phyloP scores from a whole-genome alignment of 768 basidiomycete species.

The Daedaleopsis sinensis region DNA sequence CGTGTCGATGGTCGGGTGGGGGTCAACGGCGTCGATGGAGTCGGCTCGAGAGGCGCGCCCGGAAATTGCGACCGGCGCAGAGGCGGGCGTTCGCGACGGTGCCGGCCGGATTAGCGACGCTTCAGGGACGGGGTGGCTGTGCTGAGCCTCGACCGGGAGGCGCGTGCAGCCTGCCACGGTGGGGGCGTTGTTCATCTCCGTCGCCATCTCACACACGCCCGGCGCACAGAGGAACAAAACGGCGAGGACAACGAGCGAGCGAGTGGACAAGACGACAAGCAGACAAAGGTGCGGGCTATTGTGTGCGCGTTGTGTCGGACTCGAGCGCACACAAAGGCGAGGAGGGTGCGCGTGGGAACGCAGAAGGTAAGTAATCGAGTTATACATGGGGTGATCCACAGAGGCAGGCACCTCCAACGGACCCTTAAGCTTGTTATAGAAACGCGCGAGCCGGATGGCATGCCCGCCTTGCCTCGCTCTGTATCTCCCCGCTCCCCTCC shows the following conservation, averaged over 20 bases:
- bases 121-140: background rate
- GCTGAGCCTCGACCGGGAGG: background rate
- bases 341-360: background rate
- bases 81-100: background rate
- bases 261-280: background rate
- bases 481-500: constrained; percentile 4
- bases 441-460: background rate
- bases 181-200: background rate
- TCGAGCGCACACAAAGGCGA: background rate
- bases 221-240: too few species aligned
- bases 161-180: background rate
- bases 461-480: constrained; percentile 5
- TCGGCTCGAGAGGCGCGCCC: background rate
- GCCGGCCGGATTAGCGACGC: background rate
- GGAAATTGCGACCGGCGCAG: background rate
- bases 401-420: background rate
- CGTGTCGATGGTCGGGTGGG: too few species aligned
- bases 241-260: background rate
- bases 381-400: background rate
- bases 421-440: background rate
- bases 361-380: too few species aligned
- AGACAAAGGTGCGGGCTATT: background rate
- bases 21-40: too few species aligned
- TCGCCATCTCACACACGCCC: background rate
- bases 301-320: background rate